Evolutionary conservation across 2,329 filamentous ascomycete species (phyloP).

Genomic region (Sclerotinia borealis): DNA sequence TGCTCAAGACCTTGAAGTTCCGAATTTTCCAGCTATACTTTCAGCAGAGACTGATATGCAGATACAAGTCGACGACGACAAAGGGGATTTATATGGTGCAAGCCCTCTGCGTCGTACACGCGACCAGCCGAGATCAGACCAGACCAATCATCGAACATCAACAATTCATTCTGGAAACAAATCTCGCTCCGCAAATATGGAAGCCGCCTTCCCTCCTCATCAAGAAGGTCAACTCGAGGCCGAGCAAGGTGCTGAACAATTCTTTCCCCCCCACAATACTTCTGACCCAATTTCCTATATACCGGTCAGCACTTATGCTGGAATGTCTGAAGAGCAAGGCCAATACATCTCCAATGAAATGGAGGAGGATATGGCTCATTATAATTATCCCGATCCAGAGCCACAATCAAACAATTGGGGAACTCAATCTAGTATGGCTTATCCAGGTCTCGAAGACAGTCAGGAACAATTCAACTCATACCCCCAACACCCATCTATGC

Average conservation of each 20-base stretch:
- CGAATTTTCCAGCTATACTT: not conserved
- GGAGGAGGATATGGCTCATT: not conserved
- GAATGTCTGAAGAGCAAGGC: not conserved
- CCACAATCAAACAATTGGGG: not conserved
- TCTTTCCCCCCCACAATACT: not conserved
- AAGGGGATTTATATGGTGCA: conserved; percentile 18
- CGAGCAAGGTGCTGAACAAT: not conserved
- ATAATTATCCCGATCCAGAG: conserved; percentile 13
- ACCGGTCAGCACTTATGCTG: not conserved
- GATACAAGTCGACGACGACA: not conserved
- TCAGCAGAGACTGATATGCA: not conserved
- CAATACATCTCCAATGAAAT: not conserved
- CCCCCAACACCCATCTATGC: conserved; percentile 13
- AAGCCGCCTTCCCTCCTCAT: not conserved
- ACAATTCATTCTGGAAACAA: not conserved
- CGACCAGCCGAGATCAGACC: not conserved
- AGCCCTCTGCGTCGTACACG: conserved; percentile 13
- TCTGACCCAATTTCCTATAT: not conserved
- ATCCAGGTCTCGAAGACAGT: conserved; percentile 19
- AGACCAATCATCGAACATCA: not conserved
- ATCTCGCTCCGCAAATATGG: not conserved
- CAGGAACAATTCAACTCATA: conserved; percentile 6
- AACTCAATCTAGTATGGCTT: conserved; percentile 11
- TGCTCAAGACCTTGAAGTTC: not conserved
- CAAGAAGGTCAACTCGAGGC: not conserved